Evolutionary conservation across 768 basidiomycete genomes (phyloP).

Genomic region (Xerocomus brunneocitrinus): DNA sequence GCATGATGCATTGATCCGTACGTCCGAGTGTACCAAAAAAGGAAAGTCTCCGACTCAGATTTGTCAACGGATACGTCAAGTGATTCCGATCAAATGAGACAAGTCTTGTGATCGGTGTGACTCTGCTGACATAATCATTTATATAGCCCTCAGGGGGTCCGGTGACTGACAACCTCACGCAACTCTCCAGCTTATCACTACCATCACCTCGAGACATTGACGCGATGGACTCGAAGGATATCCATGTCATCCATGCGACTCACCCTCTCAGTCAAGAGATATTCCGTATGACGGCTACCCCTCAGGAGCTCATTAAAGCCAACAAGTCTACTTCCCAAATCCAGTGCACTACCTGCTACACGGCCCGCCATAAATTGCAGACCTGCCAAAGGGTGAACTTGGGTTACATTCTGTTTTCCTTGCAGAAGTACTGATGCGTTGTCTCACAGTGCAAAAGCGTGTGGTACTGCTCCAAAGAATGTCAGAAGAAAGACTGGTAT

Average conservation of each 20-base stretch:
- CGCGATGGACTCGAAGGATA: background rate
- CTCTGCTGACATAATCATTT: too few relatives aligned
- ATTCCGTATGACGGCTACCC: background rate
- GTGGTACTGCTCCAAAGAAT: background rate
- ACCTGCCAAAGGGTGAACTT: background rate
- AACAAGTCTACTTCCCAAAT: background rate
- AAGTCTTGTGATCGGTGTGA: too few relatives aligned
- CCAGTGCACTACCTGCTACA: background rate
- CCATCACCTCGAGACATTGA: background rate
- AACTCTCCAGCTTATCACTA: too few relatives aligned
- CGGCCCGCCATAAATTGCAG: background rate
- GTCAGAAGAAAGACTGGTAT: conserved; percentile 1
- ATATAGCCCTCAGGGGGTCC: too few relatives aligned
- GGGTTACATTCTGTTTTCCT: background rate
- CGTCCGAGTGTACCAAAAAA: too few relatives aligned
- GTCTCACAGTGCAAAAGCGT: background rate
- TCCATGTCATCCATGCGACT: background rate
- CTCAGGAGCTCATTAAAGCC: background rate
- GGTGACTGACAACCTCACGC: too few relatives aligned
- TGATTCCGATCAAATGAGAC: too few relatives aligned
- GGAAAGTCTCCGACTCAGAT: too few relatives aligned
- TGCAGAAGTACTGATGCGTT: background rate
- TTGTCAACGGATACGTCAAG: too few relatives aligned
- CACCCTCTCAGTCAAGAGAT: background rate
- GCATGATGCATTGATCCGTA: too few relatives aligned